Base-by-base conservation (phyloP, 139 green algal genomes). In the Volvox reticuliferus region DNA sequence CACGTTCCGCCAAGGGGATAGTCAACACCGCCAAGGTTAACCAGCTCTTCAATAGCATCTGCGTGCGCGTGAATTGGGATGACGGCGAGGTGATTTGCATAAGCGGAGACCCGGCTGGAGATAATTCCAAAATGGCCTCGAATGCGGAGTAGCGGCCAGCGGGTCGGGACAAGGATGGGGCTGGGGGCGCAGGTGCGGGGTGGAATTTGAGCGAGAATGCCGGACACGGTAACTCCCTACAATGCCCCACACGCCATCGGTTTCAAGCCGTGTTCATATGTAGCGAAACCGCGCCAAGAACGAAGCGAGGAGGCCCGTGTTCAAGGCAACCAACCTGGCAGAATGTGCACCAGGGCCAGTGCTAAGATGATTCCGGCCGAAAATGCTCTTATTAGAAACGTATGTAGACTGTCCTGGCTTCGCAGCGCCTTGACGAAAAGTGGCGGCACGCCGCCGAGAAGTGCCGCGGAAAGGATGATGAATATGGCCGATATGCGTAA, bases 261-360 rank as follows among this genome's bases (percentile, higher is more conserved):
- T 55, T 55, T 55, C 44, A 55, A 55, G 44, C 44, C 44, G 44
- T 55, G 44, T 55, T 55, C 5, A 9, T 55, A 55, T 55, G 44
- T 55, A 55, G 65, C 6, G 65, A 30, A 73, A 73, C 65, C 65
- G 12, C 21, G 16, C 2, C 65, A 12, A 16, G 24, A 5, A 73
- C 2, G 16, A 73, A 73, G 65, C 65, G 24, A 73, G 21, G 65
- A 24, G 65, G 65, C 65, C 65, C 9, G 21, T 9, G 65, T 28
- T 12, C 65, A 73, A 73, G 65, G 16, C 12, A 93, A 71, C 17
- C 68, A 91, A 62, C 94, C 93, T 18, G 90, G 87, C 35, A 96
- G 65, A 36, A 97, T 93, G 65, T 97, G 95, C 50, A 97, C 89
- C 12, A 95, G 90, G 3, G 91, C 91, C 2, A 94, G 91, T 0